Evolutionary conservation across 805 yeast genomes (phyloP).

Genomic region (Lipomyces yamanashiensis): DNA sequence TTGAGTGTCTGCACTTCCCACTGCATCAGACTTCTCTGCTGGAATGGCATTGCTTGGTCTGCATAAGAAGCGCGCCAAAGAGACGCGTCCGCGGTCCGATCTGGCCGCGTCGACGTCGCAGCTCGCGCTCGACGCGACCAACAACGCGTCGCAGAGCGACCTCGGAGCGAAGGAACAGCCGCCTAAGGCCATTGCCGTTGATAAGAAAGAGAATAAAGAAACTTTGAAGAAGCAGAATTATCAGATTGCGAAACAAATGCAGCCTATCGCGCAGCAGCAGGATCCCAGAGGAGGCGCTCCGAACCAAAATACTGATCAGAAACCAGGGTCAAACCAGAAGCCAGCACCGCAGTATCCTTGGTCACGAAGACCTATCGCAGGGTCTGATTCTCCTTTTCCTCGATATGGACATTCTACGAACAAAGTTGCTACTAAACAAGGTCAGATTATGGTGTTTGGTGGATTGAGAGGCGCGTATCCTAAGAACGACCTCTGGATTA

Average conservation of each 20-base stretch:
- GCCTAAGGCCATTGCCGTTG: background rate
- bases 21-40: background rate
- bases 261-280: background rate
- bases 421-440: constrained; percentile 71
- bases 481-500: constrained; percentile 93
- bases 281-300: background rate
- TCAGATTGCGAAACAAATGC: background rate
- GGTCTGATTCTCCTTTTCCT: constrained; percentile 68
- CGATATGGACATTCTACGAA: constrained; percentile 86
- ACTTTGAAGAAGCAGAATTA: background rate
- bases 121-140: constrained; percentile 10
- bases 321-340: constrained; percentile 2
- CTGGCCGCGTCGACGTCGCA: constrained; percentile 11
- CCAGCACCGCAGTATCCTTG: constrained; percentile 26
- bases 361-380: constrained; percentile 17
- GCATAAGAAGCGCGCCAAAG: constrained; percentile 10
- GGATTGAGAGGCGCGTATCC: constrained; percentile 84
- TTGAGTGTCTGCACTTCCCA: background rate
- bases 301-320: background rate
- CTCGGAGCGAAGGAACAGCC: background rate
- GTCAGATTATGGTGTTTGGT: constrained; percentile 88
- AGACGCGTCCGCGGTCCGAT: constrained; percentile 7
- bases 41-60: constrained; percentile 10
- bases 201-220: background rate
- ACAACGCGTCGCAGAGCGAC: constrained; percentile 10